Conservation (phyloP, 164 flowering plant species). For the Tetracentron sinense region DNA sequence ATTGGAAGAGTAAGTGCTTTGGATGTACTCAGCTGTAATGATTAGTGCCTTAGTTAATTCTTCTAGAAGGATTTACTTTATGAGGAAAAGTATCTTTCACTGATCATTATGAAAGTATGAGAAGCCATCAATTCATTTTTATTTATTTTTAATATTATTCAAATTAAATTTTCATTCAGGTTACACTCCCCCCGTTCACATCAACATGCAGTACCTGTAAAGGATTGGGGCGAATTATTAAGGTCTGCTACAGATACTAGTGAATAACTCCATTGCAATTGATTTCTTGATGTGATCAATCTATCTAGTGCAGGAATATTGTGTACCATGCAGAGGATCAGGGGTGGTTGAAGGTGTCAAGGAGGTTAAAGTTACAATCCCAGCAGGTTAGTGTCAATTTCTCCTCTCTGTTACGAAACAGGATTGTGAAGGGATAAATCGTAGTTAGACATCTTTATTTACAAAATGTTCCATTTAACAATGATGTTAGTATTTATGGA, state of each 20-base stretch:
- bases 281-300: constrained; percentile 2
- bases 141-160: neutral
- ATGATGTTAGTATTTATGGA: too few relatives aligned
- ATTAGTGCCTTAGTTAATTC: constrained; percentile 7
- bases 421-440: constrained; percentile 2
- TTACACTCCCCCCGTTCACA: constrained; percentile 85
- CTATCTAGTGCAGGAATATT: constrained; percentile 48
- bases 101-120: neutral
- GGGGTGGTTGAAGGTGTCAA: constrained; percentile 74
- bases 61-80: constrained; percentile 8
- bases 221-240: constrained; percentile 67
- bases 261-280: constrained; percentile 1
- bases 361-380: constrained; percentile 64
- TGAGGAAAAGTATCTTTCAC: neutral
- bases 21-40: constrained; percentile 9
- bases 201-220: constrained; percentile 74
- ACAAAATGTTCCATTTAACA: too few relatives aligned
- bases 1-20: constrained; percentile 57
- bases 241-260: constrained; percentile 32
- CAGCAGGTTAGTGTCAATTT: constrained; percentile 59
- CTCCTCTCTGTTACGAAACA: neutral
- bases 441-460: neutral
- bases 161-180: constrained; percentile 36
- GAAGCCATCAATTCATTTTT: neutral
- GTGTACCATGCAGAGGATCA: constrained; percentile 57